Conservation (phyloP, 192 early-diverging fungal species). For the Cetraspora pellucida region DNA sequence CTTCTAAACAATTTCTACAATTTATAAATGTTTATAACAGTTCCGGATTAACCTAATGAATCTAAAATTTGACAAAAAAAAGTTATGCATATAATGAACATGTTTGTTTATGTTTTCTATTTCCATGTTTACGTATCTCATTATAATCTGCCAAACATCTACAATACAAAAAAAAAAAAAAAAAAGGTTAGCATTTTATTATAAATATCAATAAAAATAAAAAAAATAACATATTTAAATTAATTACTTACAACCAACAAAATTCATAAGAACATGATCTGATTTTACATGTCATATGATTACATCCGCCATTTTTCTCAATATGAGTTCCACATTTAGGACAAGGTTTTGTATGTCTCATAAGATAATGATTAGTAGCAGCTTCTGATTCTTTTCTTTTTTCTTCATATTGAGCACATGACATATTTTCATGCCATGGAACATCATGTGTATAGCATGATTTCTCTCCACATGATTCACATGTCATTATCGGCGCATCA, state of each 20-base stretch:
- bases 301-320: constrained; percentile 29
- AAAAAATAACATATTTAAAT: background rate
- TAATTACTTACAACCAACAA: constrained; percentile 22
- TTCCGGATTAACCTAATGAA: no score
- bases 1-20: no score
- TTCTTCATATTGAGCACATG: constrained; percentile 11
- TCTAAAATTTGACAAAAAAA: background rate
- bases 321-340: constrained; percentile 25
- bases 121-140: constrained; percentile 6
- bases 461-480: background rate
- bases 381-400: background rate
- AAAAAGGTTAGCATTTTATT: background rate
- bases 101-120: background rate
- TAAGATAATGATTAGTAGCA: background rate
- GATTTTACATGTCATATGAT: constrained; percentile 29
- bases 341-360: constrained; percentile 19
- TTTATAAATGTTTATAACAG: no score
- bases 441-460: constrained; percentile 23
- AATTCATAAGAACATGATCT: constrained; percentile 24
- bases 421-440: background rate
- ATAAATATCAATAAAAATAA: background rate
- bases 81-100: constrained; percentile 11
- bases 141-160: constrained; percentile 13
- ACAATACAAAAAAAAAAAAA: background rate
- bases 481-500: constrained; percentile 32